phyloP scores from a whole-genome alignment of 495 filamentous ascomycete species.

The Daldinia grandis region DNA sequence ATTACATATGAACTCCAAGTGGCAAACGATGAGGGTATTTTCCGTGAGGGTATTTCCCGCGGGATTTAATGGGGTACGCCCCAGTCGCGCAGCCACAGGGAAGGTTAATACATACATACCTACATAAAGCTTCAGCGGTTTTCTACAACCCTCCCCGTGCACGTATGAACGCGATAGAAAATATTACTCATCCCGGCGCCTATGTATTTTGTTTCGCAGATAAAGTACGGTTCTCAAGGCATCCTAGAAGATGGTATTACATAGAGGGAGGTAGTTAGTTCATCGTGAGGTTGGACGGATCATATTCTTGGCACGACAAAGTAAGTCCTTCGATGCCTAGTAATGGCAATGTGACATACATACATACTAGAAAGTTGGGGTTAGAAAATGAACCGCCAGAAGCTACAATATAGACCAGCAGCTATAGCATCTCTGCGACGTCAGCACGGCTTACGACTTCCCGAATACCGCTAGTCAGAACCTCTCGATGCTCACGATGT shows the following conservation, averaged over 20 bases:
- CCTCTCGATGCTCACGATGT: conserved; percentile 24
- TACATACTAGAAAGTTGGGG: not conserved
- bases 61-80: conserved; percentile 8
- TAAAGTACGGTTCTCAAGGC: not conserved
- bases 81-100: conserved; percentile 12
- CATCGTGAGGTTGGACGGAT: not conserved
- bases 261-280: not conserved
- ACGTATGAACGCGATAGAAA: not conserved
- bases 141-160: conserved; percentile 4
- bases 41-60: conserved; percentile 7
- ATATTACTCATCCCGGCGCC: not conserved
- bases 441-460: conserved; percentile 17
- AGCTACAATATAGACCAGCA: not conserved
- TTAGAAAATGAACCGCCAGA: not conserved
- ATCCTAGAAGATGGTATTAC: too few relatives aligned
- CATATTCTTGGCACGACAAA: not conserved
- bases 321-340: not conserved
- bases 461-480: conserved; percentile 5
- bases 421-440: conserved; percentile 4
- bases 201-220: not conserved
- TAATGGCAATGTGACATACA: not conserved
- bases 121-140: conserved; percentile 6
- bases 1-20: conserved; percentile 8
- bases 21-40: conserved; percentile 7
- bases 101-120: too few relatives aligned